Evolutionary conservation across 352 stramenopile species (phyloP).

Genomic region (Phytophthora syringae): DNA sequence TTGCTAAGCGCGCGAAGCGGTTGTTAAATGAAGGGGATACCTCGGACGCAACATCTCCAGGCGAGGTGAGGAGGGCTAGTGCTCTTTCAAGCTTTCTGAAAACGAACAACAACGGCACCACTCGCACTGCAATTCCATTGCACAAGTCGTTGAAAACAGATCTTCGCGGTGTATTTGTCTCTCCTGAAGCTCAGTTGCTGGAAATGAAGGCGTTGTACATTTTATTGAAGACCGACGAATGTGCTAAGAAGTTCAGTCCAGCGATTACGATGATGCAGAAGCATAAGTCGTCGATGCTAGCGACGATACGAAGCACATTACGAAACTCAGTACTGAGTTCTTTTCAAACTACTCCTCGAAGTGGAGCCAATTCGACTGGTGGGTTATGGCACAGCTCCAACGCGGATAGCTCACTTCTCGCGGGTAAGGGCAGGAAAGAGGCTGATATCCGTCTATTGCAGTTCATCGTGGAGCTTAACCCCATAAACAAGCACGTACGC

Average conservation of each 20-base stretch:
- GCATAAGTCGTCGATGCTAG: slow-evolving; percentile 31
- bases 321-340: slow-evolving; percentile 21
- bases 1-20: slow-evolving; percentile 46
- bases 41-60: not conserved
- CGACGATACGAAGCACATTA: slow-evolving; percentile 32
- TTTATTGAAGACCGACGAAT: slow-evolving; percentile 47
- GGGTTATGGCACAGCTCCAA: slow-evolving; percentile 9
- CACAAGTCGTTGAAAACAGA: slow-evolving; percentile 16
- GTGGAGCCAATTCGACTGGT: slow-evolving; percentile 48
- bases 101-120: slow-evolving; percentile 1
- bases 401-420: slow-evolving; percentile 1
- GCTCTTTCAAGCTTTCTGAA: not conserved
- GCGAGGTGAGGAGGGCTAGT: not conserved
- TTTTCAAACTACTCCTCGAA: slow-evolving; percentile 22
- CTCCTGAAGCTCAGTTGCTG: slow-evolving; percentile 51
- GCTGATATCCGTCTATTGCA: slow-evolving; percentile 33
- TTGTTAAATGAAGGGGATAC: not conserved
- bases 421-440: not conserved
- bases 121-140: not conserved
- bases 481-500: slow-evolving; percentile 52
- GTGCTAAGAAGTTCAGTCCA: slow-evolving; percentile 36
- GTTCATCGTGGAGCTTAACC: slow-evolving; percentile 59
- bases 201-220: slow-evolving; percentile 59
- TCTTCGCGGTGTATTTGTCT: slow-evolving; percentile 39
- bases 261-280: slow-evolving; percentile 9